A percentile compares a stretch with the other conserved stretches of the same genome.
Conservation (phyloP, 371 early-diverging fungal genomes). For the Syncephalis fuscata region DNA sequence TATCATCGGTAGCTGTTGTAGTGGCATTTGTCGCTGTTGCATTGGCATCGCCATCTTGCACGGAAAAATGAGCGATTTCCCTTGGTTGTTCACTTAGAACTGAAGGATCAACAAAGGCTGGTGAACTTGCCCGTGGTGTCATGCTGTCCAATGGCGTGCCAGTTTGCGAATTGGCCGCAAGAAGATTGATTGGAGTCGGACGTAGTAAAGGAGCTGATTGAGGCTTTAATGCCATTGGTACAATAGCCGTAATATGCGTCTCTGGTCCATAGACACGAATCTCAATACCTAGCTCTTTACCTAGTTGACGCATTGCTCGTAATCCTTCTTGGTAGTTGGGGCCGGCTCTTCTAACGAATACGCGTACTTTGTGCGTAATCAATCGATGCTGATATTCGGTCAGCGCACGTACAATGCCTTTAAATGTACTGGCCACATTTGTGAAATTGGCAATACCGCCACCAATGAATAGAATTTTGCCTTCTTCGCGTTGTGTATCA, state of each 20-base stretch:
- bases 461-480: slow-evolving; percentile 93
- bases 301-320: slow-evolving; percentile 83
- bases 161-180: background rate
- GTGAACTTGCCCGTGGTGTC: too few species aligned
- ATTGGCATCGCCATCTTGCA: slow-evolving; percentile 1
- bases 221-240: slow-evolving; percentile 68
- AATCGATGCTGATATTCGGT: slow-evolving; percentile 77
- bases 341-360: slow-evolving; percentile 94
- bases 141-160: too few species aligned
- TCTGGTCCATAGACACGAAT: slow-evolving; percentile 95
- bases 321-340: slow-evolving; percentile 98
- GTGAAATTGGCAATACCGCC: slow-evolving; percentile 99
- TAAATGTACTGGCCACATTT: slow-evolving; percentile 96
- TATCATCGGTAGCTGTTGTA: slow-evolving; percentile 7
- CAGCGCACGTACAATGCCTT: slow-evolving; percentile 93
- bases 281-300: slow-evolving; percentile 81
- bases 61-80: too few species aligned
- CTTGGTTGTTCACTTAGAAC: too few species aligned
- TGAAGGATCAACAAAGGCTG: too few species aligned
- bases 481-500: slow-evolving; percentile 48
- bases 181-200: background rate
- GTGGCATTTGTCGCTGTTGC: slow-evolving; percentile 8
- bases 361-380: slow-evolving; percentile 72
- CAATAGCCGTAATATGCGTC: slow-evolving; percentile 94
- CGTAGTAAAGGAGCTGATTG: background rate